Base-by-base conservation (phyloP, 2,329 filamentous ascomycete species). In the Trichoderma endophyticum region DNA sequence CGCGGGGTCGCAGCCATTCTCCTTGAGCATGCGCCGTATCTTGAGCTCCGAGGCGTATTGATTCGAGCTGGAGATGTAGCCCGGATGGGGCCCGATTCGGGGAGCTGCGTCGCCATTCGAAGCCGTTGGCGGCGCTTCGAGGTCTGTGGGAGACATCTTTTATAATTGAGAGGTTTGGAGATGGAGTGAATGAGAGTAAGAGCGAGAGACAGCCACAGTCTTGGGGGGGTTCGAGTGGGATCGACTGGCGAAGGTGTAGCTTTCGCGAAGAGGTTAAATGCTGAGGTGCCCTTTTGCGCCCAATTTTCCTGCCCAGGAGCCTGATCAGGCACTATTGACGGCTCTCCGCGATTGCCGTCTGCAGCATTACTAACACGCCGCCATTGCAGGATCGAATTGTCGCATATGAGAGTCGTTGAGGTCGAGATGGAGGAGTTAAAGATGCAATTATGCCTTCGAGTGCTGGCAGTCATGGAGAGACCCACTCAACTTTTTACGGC, bases 11-110 rank as follows among this genome's bases (percentile, higher is more conserved):
- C 91, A 89, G 51, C 90, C 90, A 73, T 91, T 90, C 24, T 89
- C 88, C 59, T 87, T 86, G 72, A 97, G 87, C 80, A 91, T 90
- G 77, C 89, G 88, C 73, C 94, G 91, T 71, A 98, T 88, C 76
- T 90, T 90, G 77, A 93, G 91, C 79, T 98, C 93, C 75, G 93
- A 92, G 74, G 94, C 88, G 83, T 95, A 98, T 71, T 93, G 93
- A 64, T 87, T 84, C 26, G 85, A 84, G 54, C 85, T 84, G 54
- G 83, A 83, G 64, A 86, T 84, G 75, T 82, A 81, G 74, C 86
- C 86, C 3, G 86, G 85, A 54, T 84, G 83, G 65, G 84, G 84
- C 2, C 84, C 84, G 36, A 82, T 73, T 75, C 79, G 76, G 26
- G 64, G 26, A 6, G 63, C 62, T 18, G 68, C 7, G 66, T 70